Evolutionary conservation across 495 filamentous ascomycete genomes (phyloP), one percentile per base, ranked within the genome.

Genomic region (Hypoxylon perforatum): DNA sequence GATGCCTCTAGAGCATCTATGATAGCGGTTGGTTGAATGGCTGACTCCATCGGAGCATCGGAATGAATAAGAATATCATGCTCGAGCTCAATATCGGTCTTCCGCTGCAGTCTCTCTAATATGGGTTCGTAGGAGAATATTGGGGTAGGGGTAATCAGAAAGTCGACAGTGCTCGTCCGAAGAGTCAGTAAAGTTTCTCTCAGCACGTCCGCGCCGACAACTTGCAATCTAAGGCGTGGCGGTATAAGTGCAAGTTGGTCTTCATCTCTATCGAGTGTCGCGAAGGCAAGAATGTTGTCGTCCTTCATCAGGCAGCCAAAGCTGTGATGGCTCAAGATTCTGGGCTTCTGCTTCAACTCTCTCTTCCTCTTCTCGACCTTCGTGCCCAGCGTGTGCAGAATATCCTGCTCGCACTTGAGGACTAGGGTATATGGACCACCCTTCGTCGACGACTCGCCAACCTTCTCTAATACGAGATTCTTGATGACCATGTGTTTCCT

Each of bases 101-200:
- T 86, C 1, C 77, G 72, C 72, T 92, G 86, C 7, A 94, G 72
- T 6, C 84, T 77, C 52, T 77, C 70, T 17, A 94, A 68, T 4
- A 94, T 80, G 0, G 91, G 91, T 57, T 92, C 88, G 62, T 87
- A 93, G 0, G 90, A 86, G 71, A 93, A 93, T 0, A 90, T 77
- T 0, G 91, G 74, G 0, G 90, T 87, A 56, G 90, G 82, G 3
- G 91, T 82, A n/a, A 80, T 76, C 0, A 89, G 61, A 18, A 91
- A 80, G 12, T 80, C 73, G 6, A 89, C 68, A 33, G 76, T 56
- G 0, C 65, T 22, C 0, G 75, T 61, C 3, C 75, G 53, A 4
- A 88, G 65, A 0, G 80, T 77, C 0, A 61, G 41, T 11, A 79
- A 41, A 2, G 76, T 65, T 4, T 69, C 59, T 7, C 68, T 45